Percentiles rank a stretch among this genome's conserved stretches.
phyloP scores from a whole-genome alignment of 2,329 filamentous ascomycete species.

The Alternaria alternata region DNA sequence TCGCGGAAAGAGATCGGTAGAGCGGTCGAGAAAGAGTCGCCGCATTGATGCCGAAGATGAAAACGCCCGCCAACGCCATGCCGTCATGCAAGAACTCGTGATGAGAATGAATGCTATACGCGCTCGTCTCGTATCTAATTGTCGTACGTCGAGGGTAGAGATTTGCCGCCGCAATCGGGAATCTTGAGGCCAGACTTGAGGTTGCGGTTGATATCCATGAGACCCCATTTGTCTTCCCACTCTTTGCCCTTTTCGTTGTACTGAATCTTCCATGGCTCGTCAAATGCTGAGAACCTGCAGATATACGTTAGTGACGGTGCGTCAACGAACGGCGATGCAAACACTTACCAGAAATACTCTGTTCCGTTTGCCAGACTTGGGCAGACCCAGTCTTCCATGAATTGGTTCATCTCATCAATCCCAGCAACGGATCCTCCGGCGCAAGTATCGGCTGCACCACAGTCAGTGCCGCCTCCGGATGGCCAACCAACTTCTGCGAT shows the following conservation, averaged over 20 bases:
- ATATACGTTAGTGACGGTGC: slow-evolving; percentile 11
- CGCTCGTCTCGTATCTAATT: slow-evolving; percentile 7
- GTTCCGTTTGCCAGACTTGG: slow-evolving; percentile 80
- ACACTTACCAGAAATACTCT: slow-evolving; percentile 85
- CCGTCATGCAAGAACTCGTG: slow-evolving; percentile 31
- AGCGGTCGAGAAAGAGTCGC: slow-evolving; percentile 1
- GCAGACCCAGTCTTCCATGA: slow-evolving; percentile 88
- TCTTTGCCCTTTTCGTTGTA: slow-evolving; percentile 73
- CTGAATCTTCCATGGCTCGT: slow-evolving; percentile 90
- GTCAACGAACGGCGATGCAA: not conserved
- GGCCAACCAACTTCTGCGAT: slow-evolving; percentile 96
- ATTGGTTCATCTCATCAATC: slow-evolving; percentile 81
- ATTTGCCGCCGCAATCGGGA: slow-evolving; percentile 83
- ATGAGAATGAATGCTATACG: slow-evolving; percentile 13
- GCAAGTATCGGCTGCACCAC: slow-evolving; percentile 68
- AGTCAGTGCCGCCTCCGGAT: slow-evolving; percentile 79
- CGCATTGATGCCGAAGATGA: slow-evolving; percentile 22
- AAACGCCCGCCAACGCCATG: slow-evolving; percentile 36
- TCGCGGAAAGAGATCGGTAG: slow-evolving; percentile 13
- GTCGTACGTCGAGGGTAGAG: slow-evolving; percentile 22
- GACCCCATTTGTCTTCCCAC: slow-evolving; percentile 96
- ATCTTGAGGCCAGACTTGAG: slow-evolving; percentile 86
- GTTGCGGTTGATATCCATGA: slow-evolving; percentile 85
- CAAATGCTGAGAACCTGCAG: slow-evolving; percentile 85
- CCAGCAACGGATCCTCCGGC: slow-evolving; percentile 77